Base-by-base conservation (phyloP, 306 rosid species). In the Cucurbita argyrosperma region DNA sequence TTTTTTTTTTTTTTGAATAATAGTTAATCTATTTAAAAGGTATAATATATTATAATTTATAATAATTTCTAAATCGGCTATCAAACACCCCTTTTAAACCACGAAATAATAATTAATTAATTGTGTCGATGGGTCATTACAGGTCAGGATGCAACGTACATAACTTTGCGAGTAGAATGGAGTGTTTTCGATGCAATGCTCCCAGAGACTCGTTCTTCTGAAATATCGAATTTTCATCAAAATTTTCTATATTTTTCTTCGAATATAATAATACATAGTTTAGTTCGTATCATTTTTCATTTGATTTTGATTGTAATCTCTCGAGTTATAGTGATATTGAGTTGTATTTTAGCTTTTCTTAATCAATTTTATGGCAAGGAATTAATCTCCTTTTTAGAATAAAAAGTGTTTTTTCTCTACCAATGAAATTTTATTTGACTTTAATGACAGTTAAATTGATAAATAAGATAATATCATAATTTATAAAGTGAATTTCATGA, bases 101-200 rank as follows among this genome's bases (percentile, higher is more conserved):
- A 26, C 5, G 7, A 39, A 39, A 39, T 39, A 39, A 39, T 39
- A 39, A 39, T 39, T 39, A 39, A 26, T 0, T 61, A 63, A 4
- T 63, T 64, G 10, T 10, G 52, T 10, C 1, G 3, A 10, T 65
- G 52, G n/a, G 10, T 18, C 4, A 26, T 26, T 26, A 60, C 87
- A 93, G 98, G 88, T 82, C 77, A 53, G 98, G 98, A 19, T 93
- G 98, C 87, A 93, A 90, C 76, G 97, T 89, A 64, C 98, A 93
- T 81, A 93, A 93, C 85, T 93, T 93, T 72, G 98, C 98, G 0
- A 93, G 96, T 86, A 77, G 98, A 89, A 89, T 86, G 87, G 98
- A 93, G 77, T 93, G 98, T 59, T 93, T 90, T 76, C 86, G 89
- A 88, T 93, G 98, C 94, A 90, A 84, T 54, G 98, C 97, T 51